Conservation (phyloP, 1,284 basidiomycete species). For the Coniferiporia sulphurascens region DNA sequence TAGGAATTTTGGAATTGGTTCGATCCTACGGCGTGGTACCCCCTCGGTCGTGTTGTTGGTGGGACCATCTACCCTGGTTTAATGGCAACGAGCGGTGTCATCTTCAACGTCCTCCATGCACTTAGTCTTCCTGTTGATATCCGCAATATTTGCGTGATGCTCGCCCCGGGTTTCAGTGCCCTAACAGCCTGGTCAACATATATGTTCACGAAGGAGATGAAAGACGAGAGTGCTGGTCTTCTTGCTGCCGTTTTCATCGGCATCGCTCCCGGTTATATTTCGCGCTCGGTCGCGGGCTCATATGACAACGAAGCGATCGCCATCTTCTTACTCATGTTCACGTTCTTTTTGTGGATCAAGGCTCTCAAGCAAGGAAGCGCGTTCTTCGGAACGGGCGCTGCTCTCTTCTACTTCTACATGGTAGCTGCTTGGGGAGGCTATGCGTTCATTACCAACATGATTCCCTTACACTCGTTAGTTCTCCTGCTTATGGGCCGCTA, state of each 20-base stretch:
- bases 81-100: constrained; percentile 96
- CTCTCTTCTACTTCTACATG: constrained; percentile 99
- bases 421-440: constrained; percentile 99
- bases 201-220: constrained; percentile 95
- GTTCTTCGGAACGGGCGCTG: constrained; percentile 85
- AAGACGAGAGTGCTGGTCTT: constrained; percentile 89
- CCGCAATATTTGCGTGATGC: constrained; percentile 93
- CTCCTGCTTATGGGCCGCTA: constrained; percentile 97
- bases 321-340: constrained; percentile 99
- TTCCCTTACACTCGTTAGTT: constrained; percentile 91
- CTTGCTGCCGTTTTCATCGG: constrained; percentile 99
- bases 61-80: constrained; percentile 98
- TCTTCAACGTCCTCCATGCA: constrained; percentile 86
- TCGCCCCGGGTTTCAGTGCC: constrained; percentile 96
- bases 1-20: constrained; percentile 99
- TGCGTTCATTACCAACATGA: constrained; percentile 99
- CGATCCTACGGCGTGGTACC: constrained; percentile 99
- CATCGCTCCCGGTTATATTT: constrained; percentile 97
- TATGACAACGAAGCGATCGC: constrained; percentile 99
- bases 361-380: constrained; percentile 93
- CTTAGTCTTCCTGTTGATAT: constrained; percentile 97
- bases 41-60: constrained; percentile 95
- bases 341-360: constrained; percentile 97
- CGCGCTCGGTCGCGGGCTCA: constrained; percentile 96
- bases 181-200: constrained; percentile 98